phyloP scores from a whole-genome alignment of 306 rosid genomes.

The Prunus padus region DNA sequence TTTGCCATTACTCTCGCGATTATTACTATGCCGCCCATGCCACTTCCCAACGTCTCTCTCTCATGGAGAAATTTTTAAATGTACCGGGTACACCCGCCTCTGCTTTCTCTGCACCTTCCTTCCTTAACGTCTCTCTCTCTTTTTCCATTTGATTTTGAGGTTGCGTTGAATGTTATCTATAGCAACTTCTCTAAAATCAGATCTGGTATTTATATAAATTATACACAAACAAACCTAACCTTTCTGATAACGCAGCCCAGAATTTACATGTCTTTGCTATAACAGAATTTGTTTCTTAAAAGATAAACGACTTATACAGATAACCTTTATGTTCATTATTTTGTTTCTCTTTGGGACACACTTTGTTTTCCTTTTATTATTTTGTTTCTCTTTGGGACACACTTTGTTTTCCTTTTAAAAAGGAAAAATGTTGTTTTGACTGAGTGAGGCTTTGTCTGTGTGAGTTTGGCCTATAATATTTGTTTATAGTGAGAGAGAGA shows the following conservation, averaged over 20 bases:
- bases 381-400: not conserved
- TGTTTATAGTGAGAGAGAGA: not conserved
- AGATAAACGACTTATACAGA: not conserved
- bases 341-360: not conserved
- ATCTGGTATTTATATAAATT: slow-evolving; percentile 10
- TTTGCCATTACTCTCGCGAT: not conserved
- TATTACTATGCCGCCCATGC: not conserved
- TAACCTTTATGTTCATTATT: not conserved
- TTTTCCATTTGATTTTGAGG: not conserved
- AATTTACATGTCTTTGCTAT: slow-evolving; percentile 40
- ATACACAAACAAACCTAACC: slow-evolving; percentile 17
- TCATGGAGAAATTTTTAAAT: too few species aligned
- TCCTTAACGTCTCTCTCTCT: slow-evolving; percentile 14
- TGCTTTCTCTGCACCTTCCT: not conserved
- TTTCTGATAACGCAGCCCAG: slow-evolving; percentile 35
- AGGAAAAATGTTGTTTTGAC: not conserved
- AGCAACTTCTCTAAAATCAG: slow-evolving; percentile 21
- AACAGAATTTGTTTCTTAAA: slow-evolving; percentile 26
- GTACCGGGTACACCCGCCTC: not conserved
- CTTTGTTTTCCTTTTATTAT: too few species aligned
- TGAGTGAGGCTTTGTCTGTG: not conserved
- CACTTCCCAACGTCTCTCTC: slow-evolving; percentile 2
- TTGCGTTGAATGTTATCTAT: not conserved
- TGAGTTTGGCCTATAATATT: not conserved
- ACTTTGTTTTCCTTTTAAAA: not conserved